Conservation (phyloP, 441 rosid genomes). For the Adansonia gregorii region DNA sequence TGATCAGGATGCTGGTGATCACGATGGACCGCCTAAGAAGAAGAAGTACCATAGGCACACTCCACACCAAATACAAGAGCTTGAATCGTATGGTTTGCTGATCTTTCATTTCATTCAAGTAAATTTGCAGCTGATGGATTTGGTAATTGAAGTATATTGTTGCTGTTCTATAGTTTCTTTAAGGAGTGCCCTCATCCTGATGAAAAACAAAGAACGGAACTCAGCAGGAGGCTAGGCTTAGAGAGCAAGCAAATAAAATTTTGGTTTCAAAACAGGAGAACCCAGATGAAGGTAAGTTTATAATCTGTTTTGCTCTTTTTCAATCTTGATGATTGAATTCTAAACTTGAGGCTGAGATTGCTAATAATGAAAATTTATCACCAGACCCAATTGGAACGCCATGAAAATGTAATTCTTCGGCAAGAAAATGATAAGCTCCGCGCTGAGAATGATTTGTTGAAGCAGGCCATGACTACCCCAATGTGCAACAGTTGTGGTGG, state of each 20-base stretch:
- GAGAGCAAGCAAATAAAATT: conserved; percentile 65
- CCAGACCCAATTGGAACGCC: conserved; percentile 67
- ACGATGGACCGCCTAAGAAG: conserved; percentile 41
- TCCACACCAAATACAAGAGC: conserved; percentile 36
- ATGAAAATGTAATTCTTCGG: conserved; percentile 53
- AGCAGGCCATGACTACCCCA: conserved; percentile 48
- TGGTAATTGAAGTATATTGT: no score
- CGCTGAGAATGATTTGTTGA: conserved; percentile 49
- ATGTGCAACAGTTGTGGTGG: conserved; percentile 62
- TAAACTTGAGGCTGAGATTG: neutral
- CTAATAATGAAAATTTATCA: conserved; percentile 9
- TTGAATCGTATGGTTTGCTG: conserved; percentile 35
- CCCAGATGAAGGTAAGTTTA: conserved; percentile 62
- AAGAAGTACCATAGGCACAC: conserved; percentile 68
- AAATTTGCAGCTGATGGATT: neutral
- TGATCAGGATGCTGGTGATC: conserved; percentile 52
- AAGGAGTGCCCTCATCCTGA: conserved; percentile 69
- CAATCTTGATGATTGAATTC: neutral
- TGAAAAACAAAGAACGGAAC: conserved; percentile 66
- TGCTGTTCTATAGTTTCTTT: conserved; percentile 46
- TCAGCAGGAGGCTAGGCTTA: conserved; percentile 55
- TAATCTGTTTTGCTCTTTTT: conserved; percentile 7
- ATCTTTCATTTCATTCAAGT: neutral
- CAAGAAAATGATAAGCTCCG: conserved; percentile 57
- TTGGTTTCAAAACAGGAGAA: conserved; percentile 79